These are phyloP conservation scores for Madurella fahalii DNA, from an alignment of 2,329 filamentous ascomycete genomes.

Conservation along the genomic window DNA sequence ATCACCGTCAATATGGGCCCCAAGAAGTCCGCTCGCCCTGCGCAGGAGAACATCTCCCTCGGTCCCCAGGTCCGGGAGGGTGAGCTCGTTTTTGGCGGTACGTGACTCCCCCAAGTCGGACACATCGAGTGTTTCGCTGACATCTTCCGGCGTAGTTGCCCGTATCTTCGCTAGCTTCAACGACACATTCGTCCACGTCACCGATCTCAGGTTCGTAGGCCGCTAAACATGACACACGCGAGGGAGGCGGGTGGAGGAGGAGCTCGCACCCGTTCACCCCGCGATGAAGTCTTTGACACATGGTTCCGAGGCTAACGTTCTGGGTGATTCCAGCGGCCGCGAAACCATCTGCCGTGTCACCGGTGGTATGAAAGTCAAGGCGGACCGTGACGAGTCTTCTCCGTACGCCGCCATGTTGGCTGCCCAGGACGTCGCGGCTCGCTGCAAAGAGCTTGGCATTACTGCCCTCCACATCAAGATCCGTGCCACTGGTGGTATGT, in stretches of 20 bases:
- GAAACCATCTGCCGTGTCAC: constrained; percentile 99
- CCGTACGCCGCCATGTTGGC: constrained; percentile 99
- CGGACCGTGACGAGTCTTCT: constrained; percentile 99
- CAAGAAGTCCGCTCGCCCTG: constrained; percentile 80
- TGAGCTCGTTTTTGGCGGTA: constrained; percentile 88
- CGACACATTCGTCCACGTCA: constrained; percentile 96
- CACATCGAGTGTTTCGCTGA: constrained; percentile 2
- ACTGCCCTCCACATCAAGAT: constrained; percentile 99
- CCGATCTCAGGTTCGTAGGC: constrained; percentile 82
- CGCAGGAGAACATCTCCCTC: constrained; percentile 97
- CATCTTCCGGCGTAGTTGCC: constrained; percentile 50
- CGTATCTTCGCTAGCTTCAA: constrained; percentile 97
- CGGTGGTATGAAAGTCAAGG: constrained; percentile 99
- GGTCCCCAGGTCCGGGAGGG: constrained; percentile 86
- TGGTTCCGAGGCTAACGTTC: constrained; percentile 53
- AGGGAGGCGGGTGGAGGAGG: constrained; percentile 9
- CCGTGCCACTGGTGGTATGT: constrained; percentile 92
- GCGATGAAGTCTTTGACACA: constrained; percentile 9
- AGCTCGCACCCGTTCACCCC: background rate
- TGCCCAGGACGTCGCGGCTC: constrained; percentile 92
- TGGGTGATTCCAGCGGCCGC: constrained; percentile 82
- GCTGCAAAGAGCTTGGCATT: constrained; percentile 68
- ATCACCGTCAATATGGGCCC: constrained; percentile 73
- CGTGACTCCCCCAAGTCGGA: background rate
- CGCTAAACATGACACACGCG: constrained; percentile 17